Conservation (phyloP, 805 yeast genomes). For the Myxozyma neotropica region DNA sequence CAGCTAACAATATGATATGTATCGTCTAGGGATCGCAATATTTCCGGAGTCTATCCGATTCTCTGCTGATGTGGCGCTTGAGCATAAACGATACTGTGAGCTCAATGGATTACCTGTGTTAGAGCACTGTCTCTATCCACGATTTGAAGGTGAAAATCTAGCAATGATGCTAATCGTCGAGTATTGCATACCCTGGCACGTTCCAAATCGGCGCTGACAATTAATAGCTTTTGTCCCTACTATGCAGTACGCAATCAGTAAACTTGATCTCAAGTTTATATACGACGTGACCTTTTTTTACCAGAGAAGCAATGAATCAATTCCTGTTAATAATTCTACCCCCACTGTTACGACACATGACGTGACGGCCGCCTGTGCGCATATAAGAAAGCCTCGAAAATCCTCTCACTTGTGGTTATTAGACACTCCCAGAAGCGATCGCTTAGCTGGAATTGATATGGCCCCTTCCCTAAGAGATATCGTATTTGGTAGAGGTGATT, state of each 20-base stretch:
- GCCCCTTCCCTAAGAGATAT: slow-evolving; percentile 13
- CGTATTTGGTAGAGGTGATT: slow-evolving; percentile 2
- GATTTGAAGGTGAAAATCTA: slow-evolving; percentile 53
- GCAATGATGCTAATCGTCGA: no score
- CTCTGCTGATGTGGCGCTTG: slow-evolving; percentile 59
- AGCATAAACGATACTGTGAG: slow-evolving; percentile 59
- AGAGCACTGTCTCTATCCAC: slow-evolving; percentile 70
- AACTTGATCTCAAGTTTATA: slow-evolving; percentile 40
- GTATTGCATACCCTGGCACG: no score
- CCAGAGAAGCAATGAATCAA: slow-evolving; percentile 20
- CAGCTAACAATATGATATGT: neutral
- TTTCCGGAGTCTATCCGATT: slow-evolving; percentile 71
- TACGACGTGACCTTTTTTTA: slow-evolving; percentile 62
- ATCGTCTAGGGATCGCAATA: slow-evolving; percentile 61
- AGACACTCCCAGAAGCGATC: neutral
- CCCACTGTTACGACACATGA: neutral
- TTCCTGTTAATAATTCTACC: neutral
- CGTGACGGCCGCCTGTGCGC: neutral
- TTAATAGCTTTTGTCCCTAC: slow-evolving; percentile 37
- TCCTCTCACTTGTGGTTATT: neutral
- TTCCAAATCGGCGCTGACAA: neutral
- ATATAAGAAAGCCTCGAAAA: neutral
- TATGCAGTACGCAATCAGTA: slow-evolving; percentile 35
- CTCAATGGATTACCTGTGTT: slow-evolving; percentile 63
- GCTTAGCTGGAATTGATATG: neutral